A percentile compares a stretch with the other conserved stretches of the same genome.
These are phyloP conservation scores for Tuber indicum DNA, from an alignment of 495 filamentous ascomycete species.

Conservation along the genomic window DNA sequence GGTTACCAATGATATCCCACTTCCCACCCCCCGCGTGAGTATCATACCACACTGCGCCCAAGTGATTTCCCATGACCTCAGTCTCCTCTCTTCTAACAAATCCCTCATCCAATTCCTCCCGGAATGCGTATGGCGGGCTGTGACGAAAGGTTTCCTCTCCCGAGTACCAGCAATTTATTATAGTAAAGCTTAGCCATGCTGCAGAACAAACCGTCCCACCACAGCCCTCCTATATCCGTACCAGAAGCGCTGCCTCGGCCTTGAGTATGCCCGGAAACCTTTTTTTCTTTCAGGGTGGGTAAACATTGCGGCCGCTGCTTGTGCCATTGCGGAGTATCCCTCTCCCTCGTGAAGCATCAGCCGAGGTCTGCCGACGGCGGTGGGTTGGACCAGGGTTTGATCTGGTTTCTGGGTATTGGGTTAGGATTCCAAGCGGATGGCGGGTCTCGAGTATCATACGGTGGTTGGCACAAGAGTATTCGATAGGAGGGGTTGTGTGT, in stretches of 20 bases:
- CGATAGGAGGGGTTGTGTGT: not conserved
- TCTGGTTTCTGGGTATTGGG: not conserved
- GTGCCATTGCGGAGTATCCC: not conserved
- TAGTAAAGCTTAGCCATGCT: not conserved
- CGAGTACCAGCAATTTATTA: not conserved
- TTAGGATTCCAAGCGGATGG: not conserved
- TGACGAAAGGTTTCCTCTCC: not conserved
- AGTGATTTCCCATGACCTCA: not conserved
- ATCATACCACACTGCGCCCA: not conserved
- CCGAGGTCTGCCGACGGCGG: not conserved
- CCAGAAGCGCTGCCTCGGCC: not conserved
- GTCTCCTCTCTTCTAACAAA: not conserved
- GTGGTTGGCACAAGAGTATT: not conserved
- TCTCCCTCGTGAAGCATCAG: not conserved
- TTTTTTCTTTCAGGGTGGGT: not conserved
- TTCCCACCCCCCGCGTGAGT: not conserved
- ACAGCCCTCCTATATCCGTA: not conserved
- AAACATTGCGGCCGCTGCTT: not conserved
- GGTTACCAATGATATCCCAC: not conserved
- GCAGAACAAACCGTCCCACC: not conserved
- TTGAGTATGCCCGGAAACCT: not conserved
- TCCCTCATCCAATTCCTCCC: too few relatives aligned
- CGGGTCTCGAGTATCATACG: not conserved
- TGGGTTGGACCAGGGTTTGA: not conserved
- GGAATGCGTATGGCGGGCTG: not conserved